These are phyloP conservation scores for Candolleomyces aberdarensis DNA, from an alignment of 768 basidiomycete genomes.

Conservation along the genomic window DNA sequence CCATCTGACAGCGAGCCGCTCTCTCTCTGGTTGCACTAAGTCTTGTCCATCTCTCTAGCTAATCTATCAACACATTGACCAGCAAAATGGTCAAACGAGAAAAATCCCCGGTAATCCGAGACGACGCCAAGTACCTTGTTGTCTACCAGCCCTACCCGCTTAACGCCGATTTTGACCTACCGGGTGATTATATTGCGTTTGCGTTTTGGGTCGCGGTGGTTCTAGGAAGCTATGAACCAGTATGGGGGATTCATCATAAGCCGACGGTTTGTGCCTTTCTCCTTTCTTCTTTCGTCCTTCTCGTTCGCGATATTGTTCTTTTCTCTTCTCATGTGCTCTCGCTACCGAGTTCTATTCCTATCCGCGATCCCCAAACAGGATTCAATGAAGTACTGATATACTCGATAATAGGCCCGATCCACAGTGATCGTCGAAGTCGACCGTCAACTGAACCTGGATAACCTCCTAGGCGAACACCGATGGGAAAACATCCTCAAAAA, in stretches of 20 bases:
- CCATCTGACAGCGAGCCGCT: no score
- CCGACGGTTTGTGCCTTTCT: constrained; percentile 34
- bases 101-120: constrained; percentile 37
- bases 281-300: no score
- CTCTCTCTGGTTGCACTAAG: no score
- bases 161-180: constrained; percentile 43
- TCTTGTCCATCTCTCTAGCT: no score
- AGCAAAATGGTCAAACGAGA: constrained; percentile 35
- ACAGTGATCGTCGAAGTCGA: constrained; percentile 51
- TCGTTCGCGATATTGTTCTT: no score
- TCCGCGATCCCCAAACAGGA: no score
- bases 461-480: constrained; percentile 48
- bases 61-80: no score
- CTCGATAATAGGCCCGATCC: constrained; percentile 32
- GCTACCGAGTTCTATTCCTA: no score
- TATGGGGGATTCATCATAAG: constrained; percentile 46
- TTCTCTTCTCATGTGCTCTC: no score
- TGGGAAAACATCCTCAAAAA: constrained; percentile 45
- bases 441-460: constrained; percentile 31
- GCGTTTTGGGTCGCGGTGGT: constrained; percentile 47
- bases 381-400: not conserved
- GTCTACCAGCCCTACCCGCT: constrained; percentile 49
- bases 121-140: constrained; percentile 46
- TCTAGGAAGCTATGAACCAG: constrained; percentile 29
- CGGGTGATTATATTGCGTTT: constrained; percentile 35